A percentile compares a stretch with the other conserved stretches of the same genome.
phyloP scores from a whole-genome alignment of 257 asterid genomes.

The Forsythia viridissima region DNA sequence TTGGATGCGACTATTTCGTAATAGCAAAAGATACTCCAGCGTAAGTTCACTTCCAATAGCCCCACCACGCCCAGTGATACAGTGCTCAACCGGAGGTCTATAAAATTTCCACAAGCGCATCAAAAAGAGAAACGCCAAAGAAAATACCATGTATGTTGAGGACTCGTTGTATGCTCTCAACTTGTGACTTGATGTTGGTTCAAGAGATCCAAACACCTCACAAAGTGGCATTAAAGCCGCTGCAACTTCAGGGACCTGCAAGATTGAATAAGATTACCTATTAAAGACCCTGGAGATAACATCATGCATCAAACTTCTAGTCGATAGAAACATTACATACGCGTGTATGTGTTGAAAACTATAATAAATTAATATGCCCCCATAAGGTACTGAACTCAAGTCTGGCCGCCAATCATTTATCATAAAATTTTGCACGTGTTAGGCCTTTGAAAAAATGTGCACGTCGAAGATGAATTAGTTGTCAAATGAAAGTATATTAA shows the following conservation, averaged over 20 bases:
- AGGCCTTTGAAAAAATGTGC: neutral
- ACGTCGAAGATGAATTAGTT: neutral
- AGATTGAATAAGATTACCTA: neutral
- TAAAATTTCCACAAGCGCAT: conserved; percentile 26
- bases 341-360: neutral
- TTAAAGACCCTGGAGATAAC: neutral
- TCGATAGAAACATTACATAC: neutral
- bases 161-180: neutral
- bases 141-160: conserved; percentile 14
- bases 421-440: neutral
- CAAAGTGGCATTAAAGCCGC: conserved; percentile 27
- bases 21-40: conserved; percentile 25
- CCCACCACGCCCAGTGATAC: conserved; percentile 11
- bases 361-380: neutral
- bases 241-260: conserved; percentile 26
- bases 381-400: neutral
- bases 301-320: neutral
- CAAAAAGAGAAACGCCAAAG: conserved; percentile 24
- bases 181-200: neutral
- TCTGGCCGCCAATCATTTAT: neutral
- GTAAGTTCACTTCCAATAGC: conserved; percentile 20
- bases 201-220: conserved; percentile 27
- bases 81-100: conserved; percentile 11
- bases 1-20: conserved; percentile 10
- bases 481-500: neutral